Evolutionary conservation across 2,329 filamentous ascomycete genomes (phyloP).

Genomic region (Sarocladium kiliense): DNA sequence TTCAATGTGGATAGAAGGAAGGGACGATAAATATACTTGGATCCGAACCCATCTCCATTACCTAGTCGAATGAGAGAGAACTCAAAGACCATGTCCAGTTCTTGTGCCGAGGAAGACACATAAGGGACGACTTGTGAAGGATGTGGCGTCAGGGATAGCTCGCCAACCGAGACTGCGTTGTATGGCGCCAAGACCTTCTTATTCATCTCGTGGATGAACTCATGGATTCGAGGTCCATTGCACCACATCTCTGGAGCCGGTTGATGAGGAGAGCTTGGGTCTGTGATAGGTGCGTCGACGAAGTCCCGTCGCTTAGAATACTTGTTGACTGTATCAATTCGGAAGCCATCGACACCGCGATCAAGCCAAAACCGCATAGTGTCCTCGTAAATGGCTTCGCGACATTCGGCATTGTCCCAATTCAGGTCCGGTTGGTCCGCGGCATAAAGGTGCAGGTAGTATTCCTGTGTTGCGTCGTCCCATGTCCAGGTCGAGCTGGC

Average conservation of each 20-base stretch:
- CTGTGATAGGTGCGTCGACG: slow-evolving; percentile 44
- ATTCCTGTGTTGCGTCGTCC: slow-evolving; percentile 45
- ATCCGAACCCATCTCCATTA: slow-evolving; percentile 38
- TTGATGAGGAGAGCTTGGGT: slow-evolving; percentile 30
- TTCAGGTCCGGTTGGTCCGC: slow-evolving; percentile 71
- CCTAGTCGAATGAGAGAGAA: slow-evolving; percentile 53
- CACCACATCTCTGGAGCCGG: slow-evolving; percentile 47
- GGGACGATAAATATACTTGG: slow-evolving; percentile 44
- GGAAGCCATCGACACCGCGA: slow-evolving; percentile 59
- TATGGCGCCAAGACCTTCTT: slow-evolving; percentile 47
- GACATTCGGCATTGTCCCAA: slow-evolving; percentile 64
- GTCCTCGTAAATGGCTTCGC: slow-evolving; percentile 59
- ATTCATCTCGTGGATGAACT: slow-evolving; percentile 57
- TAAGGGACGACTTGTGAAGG: slow-evolving; percentile 48
- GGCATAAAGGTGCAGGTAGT: slow-evolving; percentile 59
- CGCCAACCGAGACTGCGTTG: slow-evolving; percentile 57
- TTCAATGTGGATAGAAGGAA: slow-evolving; percentile 41
- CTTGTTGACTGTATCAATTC: slow-evolving; percentile 65
- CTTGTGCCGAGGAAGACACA: slow-evolving; percentile 44
- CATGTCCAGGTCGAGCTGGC: slow-evolving; percentile 46
- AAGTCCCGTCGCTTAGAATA: slow-evolving; percentile 57
- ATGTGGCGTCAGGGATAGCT: slow-evolving; percentile 52
- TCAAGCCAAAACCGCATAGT: slow-evolving; percentile 72
- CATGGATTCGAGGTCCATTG: slow-evolving; percentile 58
- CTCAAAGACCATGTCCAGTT: slow-evolving; percentile 59